phyloP scores from a whole-genome alignment of 306 rosid species.

The Corylus heterophylla region DNA sequence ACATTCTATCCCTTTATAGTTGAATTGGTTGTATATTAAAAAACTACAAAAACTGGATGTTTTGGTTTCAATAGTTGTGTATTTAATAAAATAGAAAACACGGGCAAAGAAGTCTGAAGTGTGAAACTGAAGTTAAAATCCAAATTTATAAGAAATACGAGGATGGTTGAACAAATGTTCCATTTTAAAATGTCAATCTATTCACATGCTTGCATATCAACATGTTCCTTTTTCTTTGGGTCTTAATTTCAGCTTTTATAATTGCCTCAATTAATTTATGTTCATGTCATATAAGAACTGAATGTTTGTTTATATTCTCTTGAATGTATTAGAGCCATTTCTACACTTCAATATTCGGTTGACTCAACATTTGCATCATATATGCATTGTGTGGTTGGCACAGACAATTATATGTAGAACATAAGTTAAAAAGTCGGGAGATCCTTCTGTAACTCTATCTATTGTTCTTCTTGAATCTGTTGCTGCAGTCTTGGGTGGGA shows the following conservation, averaged over 20 bases:
- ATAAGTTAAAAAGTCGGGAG: neutral
- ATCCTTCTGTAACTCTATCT: conserved; percentile 25
- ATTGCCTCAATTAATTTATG: neutral
- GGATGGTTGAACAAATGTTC: neutral
- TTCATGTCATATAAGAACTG: neutral
- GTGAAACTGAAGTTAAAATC: conserved; percentile 7
- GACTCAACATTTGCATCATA: conserved; percentile 3
- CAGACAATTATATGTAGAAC: neutral
- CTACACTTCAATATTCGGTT: neutral
- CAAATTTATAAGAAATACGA: neutral
- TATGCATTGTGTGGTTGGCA: neutral
- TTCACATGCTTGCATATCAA: neutral
- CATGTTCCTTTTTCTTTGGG: neutral
- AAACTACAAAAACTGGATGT: neutral
- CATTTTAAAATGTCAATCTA: neutral
- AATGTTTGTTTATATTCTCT: neutral
- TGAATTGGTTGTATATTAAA: neutral
- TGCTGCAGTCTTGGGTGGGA: conserved; percentile 80
- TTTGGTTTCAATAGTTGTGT: neutral
- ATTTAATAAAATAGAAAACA: neutral
- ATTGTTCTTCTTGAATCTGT: conserved; percentile 27
- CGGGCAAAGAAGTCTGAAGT: neutral
- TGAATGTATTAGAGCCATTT: neutral
- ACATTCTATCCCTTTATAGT: neutral
- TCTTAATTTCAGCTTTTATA: neutral